Percentiles rank a stretch among this genome's conserved stretches.
These are phyloP conservation scores for Herpetospermum pedunculosum DNA, from an alignment of 306 rosid genomes.

Conservation along the genomic window DNA sequence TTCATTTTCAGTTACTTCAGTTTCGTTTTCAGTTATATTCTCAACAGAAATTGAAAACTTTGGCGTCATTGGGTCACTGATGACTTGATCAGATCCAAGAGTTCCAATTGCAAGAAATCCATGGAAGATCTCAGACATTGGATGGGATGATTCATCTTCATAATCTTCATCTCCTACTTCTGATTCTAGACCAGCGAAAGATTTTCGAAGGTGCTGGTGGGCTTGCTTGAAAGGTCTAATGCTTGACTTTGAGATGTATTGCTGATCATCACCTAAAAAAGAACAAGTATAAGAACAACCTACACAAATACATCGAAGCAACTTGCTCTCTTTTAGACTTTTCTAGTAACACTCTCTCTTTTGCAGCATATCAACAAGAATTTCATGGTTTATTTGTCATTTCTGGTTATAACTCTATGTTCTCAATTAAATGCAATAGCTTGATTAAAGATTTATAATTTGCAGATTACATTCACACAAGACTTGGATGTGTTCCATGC, in stretches of 20 bases:
- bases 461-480: neutral
- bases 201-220: constrained; percentile 47
- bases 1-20: constrained; percentile 76
- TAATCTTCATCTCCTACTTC: constrained; percentile 44
- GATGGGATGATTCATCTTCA: constrained; percentile 39
- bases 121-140: constrained; percentile 62
- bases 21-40: constrained; percentile 77
- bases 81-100: constrained; percentile 59
- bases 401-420: neutral
- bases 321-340: neutral
- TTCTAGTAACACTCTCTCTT: neutral
- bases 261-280: constrained; percentile 82
- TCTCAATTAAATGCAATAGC: neutral
- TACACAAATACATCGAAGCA: constrained; percentile 11
- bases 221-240: constrained; percentile 41
- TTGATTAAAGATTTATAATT: neutral
- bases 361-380: neutral
- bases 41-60: constrained; percentile 58
- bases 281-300: constrained; percentile 40
- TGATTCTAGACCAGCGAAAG: constrained; percentile 60
- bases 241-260: constrained; percentile 42
- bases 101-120: constrained; percentile 97
- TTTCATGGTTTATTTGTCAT: neutral
- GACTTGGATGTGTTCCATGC: neutral
- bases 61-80: constrained; percentile 59